Percentiles rank a stretch among this genome's conserved stretches.
phyloP scores from a whole-genome alignment of 2,329 filamentous ascomycete species.

The Cryphonectria naterciae region DNA sequence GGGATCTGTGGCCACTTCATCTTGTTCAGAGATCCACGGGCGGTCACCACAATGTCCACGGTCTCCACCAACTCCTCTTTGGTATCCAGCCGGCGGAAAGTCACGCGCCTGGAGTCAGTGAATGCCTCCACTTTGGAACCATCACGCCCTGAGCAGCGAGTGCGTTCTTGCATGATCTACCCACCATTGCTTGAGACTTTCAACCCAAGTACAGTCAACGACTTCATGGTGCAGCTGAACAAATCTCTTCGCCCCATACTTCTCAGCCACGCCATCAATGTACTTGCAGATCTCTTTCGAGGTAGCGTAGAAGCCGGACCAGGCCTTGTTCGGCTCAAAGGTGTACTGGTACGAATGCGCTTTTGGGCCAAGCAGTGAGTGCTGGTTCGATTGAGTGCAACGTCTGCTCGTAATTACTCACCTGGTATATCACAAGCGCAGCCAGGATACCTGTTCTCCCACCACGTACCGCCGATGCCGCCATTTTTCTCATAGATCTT shows the following conservation, averaged over 20 bases:
- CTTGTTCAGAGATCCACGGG: conserved; percentile 19
- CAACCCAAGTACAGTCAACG: conserved; percentile 47
- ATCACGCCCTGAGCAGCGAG: background rate
- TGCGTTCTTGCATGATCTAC: background rate
- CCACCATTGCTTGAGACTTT: conserved; percentile 5
- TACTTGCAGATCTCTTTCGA: conserved; percentile 34
- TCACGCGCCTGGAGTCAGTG: background rate
- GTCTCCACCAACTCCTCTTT: conserved; percentile 12
- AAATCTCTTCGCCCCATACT: conserved; percentile 44
- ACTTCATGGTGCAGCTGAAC: conserved; percentile 50
- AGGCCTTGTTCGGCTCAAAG: conserved; percentile 20
- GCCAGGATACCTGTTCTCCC: conserved; percentile 34
- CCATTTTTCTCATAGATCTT: conserved; percentile 39
- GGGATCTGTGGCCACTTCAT: conserved; percentile 34
- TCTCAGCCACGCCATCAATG: conserved; percentile 38
- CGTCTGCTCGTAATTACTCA: background rate
- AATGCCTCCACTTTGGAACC: background rate
- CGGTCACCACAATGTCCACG: conserved; percentile 17
- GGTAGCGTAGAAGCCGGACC: conserved; percentile 33
- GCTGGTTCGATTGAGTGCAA: background rate
- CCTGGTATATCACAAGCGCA: conserved; percentile 25
- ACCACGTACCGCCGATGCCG: conserved; percentile 36
- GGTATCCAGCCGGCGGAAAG: background rate
- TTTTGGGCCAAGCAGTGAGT: background rate
- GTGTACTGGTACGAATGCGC: conserved; percentile 21